Evolutionary conservation across 192 early-diverging fungal genomes (phyloP), one percentile per base, ranked within the genome.

Genomic region (Mortierella hygrophila): DNA sequence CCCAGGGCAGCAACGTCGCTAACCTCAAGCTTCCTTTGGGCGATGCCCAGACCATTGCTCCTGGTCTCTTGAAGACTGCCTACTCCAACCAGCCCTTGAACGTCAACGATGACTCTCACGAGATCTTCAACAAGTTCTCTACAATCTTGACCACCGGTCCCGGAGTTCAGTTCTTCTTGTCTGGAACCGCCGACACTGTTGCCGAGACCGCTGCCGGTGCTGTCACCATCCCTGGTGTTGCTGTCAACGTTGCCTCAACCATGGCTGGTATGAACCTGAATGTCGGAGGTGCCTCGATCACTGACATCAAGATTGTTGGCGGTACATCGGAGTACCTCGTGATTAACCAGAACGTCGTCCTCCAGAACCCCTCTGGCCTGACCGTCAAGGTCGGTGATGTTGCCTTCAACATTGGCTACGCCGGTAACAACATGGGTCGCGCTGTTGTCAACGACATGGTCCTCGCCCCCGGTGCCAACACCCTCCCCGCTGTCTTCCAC

Each of bases 181-280:
- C 72, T 57, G 93, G 93, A 70, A 89, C 78, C 37, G 93, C 91
- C n/a, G 85, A 83, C 65, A 91, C 90, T 69, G 87, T 88, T 41
- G 91, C 91, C 26, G 72, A 82, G 1, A 94, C 93, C 69, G 87
- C 93, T 63, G 83, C 92, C 46, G 93, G 93, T 76, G 63, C 83
- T 44, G 88, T 94, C 49, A 88, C 79, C 16, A 87, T 94, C 52
- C 71, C 88, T 35, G 91, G 90, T 26, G 88, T 94, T 18, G 75
- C 88, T 49, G 93, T 93, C 73, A 85, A 63, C 55, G 91, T 91
- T 13, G 73, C 79, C 40, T 89, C 92, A n/a, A 47, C 74, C 71
- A 74, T 94, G 32, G 74, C 81, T 26, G 93, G 93, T 47, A 87
- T 94, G 75, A 90, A 91, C 72, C 78, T 94, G 60, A 89, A 90